phyloP scores from a whole-genome alignment of 305 asterid genomes.

The Caryopteris hybrid region DNA sequence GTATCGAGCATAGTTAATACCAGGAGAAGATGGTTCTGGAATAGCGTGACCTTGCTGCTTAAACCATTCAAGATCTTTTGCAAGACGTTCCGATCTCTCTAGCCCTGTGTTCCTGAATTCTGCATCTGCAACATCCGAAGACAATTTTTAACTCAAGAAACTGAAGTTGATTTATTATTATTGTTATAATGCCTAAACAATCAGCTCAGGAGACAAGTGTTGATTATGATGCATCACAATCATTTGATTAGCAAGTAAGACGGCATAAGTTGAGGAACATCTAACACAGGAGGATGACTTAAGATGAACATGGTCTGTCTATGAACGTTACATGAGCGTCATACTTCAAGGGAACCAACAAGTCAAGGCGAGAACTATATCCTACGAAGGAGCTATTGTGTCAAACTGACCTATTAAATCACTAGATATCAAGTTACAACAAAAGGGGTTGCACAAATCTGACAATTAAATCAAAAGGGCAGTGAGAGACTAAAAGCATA shows the following conservation, averaged over 20 bases:
- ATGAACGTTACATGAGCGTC: too few relatives aligned
- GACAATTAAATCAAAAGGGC: too few relatives aligned
- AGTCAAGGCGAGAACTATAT: neutral
- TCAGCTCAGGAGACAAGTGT: neutral
- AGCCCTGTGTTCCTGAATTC: conserved; percentile 89
- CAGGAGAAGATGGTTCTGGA: conserved; percentile 83
- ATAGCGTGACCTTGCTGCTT: conserved; percentile 65
- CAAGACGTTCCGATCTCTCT: conserved; percentile 77
- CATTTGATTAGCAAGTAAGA: neutral
- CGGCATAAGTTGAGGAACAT: neutral
- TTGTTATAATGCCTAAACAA: neutral
- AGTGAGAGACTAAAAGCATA: too few relatives aligned
- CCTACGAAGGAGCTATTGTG: neutral
- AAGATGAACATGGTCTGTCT: too few relatives aligned
- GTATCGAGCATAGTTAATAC: conserved; percentile 53
- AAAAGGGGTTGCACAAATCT: neutral
- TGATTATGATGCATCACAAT: neutral
- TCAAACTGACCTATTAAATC: neutral
- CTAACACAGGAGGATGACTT: neutral
- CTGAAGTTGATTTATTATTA: neutral
- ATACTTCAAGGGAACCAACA: neutral
- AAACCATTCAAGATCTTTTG: conserved; percentile 90
- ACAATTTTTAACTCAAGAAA: neutral
- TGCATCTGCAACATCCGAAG: conserved; percentile 53
- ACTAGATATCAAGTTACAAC: neutral